Evolutionary conservation across 768 basidiomycete genomes (phyloP), one percentile per base, ranked within the genome.

Genomic region (Dacryopinax primogenitus): DNA sequence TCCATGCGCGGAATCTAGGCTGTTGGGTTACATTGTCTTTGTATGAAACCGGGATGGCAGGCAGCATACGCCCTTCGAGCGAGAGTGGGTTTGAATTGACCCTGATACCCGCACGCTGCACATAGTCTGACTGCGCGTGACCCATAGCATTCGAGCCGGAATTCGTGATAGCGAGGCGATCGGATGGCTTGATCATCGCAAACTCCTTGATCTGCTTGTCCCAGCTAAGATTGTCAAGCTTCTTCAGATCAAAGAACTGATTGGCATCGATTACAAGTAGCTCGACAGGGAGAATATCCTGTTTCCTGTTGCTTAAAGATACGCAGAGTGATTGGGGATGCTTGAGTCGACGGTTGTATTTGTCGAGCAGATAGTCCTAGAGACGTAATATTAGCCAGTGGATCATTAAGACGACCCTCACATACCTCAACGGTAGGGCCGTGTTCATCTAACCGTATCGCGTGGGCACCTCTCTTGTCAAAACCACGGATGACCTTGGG

Each of bases 191-290:
- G 26, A 58, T 13, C 51, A 58, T 58, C 9, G 51, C 51, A 21
- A 58, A 58, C 9, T 11, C 26, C 26, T 30, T 23, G 51, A 58
- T 58, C 26, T 26, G 26, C 26, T 58, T 58, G 51, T 58, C 51
- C 51, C 23, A 28, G 26, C 12, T 30, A 28, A 30, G 23, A 32
- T 58, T 58, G 26, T 13, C 30, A 3, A 58, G 51, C 51, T 58
- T 58, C 51, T 58, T 58, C 26, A 28, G 21, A 30, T 58, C 51
- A 30, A 58, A 58, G 51, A 58, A 58, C 26, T 58, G 51, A 30
- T 58, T 58, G 13, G 15, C 15, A 21, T 58, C 51, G 26, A 58
- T 26, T 15, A 2, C 51, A 9, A 58, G 30, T 2, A 58, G 51
- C 26, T 58, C 51, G 51, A 58, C 32, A 30, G 51, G 51, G 26